Evolutionary conservation across 2,329 filamentous ascomycete species (phyloP).

Genomic region (Aspergillus novofumigatus): DNA sequence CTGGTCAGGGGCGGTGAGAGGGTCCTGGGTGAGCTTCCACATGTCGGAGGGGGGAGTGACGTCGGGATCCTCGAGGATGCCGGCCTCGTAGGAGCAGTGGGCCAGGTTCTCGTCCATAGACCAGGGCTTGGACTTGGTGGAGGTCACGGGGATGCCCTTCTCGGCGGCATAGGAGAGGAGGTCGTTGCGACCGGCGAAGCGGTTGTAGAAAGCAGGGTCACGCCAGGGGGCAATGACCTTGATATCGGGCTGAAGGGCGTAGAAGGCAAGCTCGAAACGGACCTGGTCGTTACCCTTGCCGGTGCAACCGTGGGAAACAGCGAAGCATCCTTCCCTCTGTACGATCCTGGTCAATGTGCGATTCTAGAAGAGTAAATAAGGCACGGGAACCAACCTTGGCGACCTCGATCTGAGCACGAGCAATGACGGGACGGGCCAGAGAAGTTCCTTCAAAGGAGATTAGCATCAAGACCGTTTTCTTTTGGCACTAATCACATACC

Average conservation of each 20-base stretch:
- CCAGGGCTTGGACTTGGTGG: slow-evolving; percentile 47
- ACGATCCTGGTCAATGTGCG: background rate
- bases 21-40: slow-evolving; percentile 68
- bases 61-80: slow-evolving; percentile 53
- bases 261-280: slow-evolving; percentile 49
- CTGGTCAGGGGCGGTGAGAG: slow-evolving; percentile 64
- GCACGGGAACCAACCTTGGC: slow-evolving; percentile 18
- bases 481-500: slow-evolving; percentile 34
- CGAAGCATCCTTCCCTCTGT: slow-evolving; percentile 42
- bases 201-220: slow-evolving; percentile 46
- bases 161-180: slow-evolving; percentile 47
- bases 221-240: slow-evolving; percentile 49
- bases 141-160: slow-evolving; percentile 45
- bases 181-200: slow-evolving; percentile 47
- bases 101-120: slow-evolving; percentile 56
- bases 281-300: slow-evolving; percentile 49
- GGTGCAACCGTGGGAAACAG: slow-evolving; percentile 44
- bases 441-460: slow-evolving; percentile 26
- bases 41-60: slow-evolving; percentile 69
- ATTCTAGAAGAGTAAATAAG: too few species aligned
- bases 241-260: slow-evolving; percentile 46
- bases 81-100: slow-evolving; percentile 70
- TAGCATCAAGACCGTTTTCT: background rate
- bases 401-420: slow-evolving; percentile 40
- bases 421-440: slow-evolving; percentile 46